Evolutionary conservation across 2,329 filamentous ascomycete genomes (phyloP).

Genomic region (Teratosphaeria gauchensis): DNA sequence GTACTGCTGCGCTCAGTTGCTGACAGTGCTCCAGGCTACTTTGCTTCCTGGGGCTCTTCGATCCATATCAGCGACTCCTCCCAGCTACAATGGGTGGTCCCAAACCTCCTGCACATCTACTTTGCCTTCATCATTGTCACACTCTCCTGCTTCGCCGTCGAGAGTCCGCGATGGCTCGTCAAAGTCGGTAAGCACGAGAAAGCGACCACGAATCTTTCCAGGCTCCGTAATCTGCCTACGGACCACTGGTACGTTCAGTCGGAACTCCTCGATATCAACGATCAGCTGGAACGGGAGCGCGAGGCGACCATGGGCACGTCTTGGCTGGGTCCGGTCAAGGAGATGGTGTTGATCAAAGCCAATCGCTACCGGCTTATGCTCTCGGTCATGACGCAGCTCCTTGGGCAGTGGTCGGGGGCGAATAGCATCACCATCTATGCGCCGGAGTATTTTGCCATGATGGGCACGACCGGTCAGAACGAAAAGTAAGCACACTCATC

Average conservation of each 20-base stretch:
- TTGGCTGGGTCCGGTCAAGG: constrained; percentile 56
- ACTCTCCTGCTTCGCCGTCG: constrained; percentile 43
- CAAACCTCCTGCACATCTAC: constrained; percentile 67
- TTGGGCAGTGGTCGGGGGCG: constrained; percentile 58
- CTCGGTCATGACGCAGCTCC: constrained; percentile 56
- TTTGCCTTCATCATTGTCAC: constrained; percentile 63
- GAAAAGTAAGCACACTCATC: constrained; percentile 38
- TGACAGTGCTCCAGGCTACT: constrained; percentile 48
- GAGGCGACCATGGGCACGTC: constrained; percentile 59
- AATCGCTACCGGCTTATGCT: constrained; percentile 68
- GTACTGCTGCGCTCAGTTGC: not conserved
- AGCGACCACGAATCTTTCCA: constrained; percentile 20
- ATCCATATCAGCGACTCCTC: constrained; percentile 38
- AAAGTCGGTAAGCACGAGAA: constrained; percentile 24
- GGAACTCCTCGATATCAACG: constrained; percentile 56
- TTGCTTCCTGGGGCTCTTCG: constrained; percentile 50
- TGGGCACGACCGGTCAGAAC: constrained; percentile 58
- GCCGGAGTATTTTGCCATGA: constrained; percentile 59
- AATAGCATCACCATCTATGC: constrained; percentile 69
- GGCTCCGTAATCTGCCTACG: constrained; percentile 18
- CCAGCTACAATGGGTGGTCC: constrained; percentile 49
- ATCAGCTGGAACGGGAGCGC: constrained; percentile 58
- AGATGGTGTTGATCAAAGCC: constrained; percentile 56
- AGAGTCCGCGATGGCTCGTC: constrained; percentile 25
- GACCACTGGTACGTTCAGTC: constrained; percentile 25